Percentiles rank a stretch among this genome's conserved stretches.
These are phyloP conservation scores for Penicillium cataractarum DNA, from an alignment of 495 filamentous ascomycete genomes.

Conservation along the genomic window DNA sequence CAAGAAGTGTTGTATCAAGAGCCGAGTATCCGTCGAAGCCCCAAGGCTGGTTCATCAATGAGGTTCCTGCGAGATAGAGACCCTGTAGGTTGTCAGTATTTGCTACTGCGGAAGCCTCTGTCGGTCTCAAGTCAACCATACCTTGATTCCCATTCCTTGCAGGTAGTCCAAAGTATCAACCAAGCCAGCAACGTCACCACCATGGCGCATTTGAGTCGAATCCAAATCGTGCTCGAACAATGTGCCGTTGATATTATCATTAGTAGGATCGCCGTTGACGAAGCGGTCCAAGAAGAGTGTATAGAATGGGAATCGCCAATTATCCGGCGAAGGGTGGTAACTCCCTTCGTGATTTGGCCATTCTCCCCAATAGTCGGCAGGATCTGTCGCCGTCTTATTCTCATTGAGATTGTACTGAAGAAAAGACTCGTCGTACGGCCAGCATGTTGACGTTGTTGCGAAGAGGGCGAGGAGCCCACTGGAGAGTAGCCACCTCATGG, in stretches of 20 bases:
- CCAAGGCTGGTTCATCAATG: conserved; percentile 74
- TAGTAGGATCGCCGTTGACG: conserved; percentile 71
- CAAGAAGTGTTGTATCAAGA: conserved; percentile 69
- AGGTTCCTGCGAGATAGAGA: conserved; percentile 70
- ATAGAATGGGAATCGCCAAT: conserved; percentile 75
- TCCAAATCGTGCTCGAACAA: conserved; percentile 68
- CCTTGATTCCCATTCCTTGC: conserved; percentile 75
- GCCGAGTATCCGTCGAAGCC: conserved; percentile 67
- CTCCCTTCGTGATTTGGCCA: conserved; percentile 53
- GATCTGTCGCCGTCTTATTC: conserved; percentile 58
- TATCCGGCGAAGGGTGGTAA: conserved; percentile 60
- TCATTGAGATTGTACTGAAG: conserved; percentile 64
- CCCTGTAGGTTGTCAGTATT: conserved; percentile 39
- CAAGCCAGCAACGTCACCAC: conserved; percentile 68
- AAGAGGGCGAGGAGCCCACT: conserved; percentile 39
- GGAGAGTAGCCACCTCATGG: conserved; percentile 40
- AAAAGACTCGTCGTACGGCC: conserved; percentile 58
- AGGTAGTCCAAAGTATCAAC: conserved; percentile 71
- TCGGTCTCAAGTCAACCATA: conserved; percentile 23
- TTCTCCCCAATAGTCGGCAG: conserved; percentile 62
- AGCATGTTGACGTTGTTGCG: conserved; percentile 38
- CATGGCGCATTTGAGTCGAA: conserved; percentile 71
- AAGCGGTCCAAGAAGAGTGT: conserved; percentile 71
- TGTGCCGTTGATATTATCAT: conserved; percentile 72
- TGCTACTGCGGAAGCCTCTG: not conserved